phyloP scores from a whole-genome alignment of 306 rosid genomes.

The Hippophae tibetana region DNA sequence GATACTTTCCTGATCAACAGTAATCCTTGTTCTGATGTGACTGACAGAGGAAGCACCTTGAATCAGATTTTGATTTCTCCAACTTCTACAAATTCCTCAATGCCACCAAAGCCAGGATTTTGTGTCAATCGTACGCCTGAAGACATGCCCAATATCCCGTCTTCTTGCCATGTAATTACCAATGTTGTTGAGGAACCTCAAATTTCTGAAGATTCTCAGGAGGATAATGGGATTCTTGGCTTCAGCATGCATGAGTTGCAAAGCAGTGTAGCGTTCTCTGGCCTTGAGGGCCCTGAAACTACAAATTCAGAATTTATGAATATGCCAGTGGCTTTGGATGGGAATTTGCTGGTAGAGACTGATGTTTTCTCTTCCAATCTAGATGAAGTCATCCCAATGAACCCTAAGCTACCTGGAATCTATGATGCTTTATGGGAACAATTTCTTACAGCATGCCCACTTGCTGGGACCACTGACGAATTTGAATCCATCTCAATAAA shows the following conservation, averaged over 20 bases:
- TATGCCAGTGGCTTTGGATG: slow-evolving; percentile 41
- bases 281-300: slow-evolving; percentile 26
- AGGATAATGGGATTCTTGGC: slow-evolving; percentile 25
- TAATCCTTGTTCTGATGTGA: slow-evolving; percentile 32
- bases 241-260: slow-evolving; percentile 29
- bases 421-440: slow-evolving; percentile 68
- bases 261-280: slow-evolving; percentile 21
- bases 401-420: slow-evolving; percentile 51
- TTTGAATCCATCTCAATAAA: slow-evolving; percentile 28
- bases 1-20: slow-evolving; percentile 36
- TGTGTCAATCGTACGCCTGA: slow-evolving; percentile 20
- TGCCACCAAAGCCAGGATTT: slow-evolving; percentile 20
- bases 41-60: slow-evolving; percentile 28
- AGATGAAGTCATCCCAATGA: slow-evolving; percentile 16
- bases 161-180: slow-evolving; percentile 22
- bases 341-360: slow-evolving; percentile 23
- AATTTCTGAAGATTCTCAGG: slow-evolving; percentile 23
- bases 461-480: slow-evolving; percentile 42
- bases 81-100: slow-evolving; percentile 24
- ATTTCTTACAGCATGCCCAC: slow-evolving; percentile 34
- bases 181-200: slow-evolving; percentile 19
- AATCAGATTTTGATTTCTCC: slow-evolving; percentile 19
- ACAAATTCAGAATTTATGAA: slow-evolving; percentile 30
- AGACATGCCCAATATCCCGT: slow-evolving; percentile 29
- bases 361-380: slow-evolving; percentile 33